Evolutionary conservation across 2,329 filamentous ascomycete species (phyloP).

Genomic region (Paramyrothecium sp.): DNA sequence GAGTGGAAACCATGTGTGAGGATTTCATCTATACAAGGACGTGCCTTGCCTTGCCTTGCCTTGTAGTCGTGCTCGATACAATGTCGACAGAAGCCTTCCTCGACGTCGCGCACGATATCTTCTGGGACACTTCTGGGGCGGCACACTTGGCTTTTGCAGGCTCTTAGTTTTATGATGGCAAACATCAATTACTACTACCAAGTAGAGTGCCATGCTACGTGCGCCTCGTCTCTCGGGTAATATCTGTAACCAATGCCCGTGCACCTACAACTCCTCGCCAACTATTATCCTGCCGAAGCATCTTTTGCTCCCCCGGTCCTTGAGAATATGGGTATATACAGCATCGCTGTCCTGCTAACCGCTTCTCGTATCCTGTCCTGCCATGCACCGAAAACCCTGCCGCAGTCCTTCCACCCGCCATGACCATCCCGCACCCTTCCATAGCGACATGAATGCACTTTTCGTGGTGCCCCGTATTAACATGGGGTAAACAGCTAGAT

Average conservation of each 20-base stretch:
- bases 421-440: background rate
- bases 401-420: background rate
- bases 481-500: background rate
- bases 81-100: background rate
- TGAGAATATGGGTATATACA: background rate
- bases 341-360: background rate
- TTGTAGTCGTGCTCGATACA: too few species aligned
- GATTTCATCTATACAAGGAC: too few species aligned
- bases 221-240: background rate
- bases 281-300: background rate
- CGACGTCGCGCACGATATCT: too few species aligned
- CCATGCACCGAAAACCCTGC: background rate
- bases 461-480: background rate
- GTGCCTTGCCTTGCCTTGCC: too few species aligned
- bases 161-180: background rate
- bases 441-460: background rate
- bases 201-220: background rate
- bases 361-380: background rate
- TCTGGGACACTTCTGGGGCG: too few species aligned
- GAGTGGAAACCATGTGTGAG: too few species aligned
- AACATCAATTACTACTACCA: background rate
- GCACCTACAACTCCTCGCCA: background rate
- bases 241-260: background rate
- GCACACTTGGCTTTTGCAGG: too few species aligned
- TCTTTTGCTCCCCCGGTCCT: conserved; percentile 2